A percentile compares a stretch with the other conserved stretches of the same genome.
phyloP scores from a whole-genome alignment of 345 rosid species.

The Euphorbia pulcherrima region DNA sequence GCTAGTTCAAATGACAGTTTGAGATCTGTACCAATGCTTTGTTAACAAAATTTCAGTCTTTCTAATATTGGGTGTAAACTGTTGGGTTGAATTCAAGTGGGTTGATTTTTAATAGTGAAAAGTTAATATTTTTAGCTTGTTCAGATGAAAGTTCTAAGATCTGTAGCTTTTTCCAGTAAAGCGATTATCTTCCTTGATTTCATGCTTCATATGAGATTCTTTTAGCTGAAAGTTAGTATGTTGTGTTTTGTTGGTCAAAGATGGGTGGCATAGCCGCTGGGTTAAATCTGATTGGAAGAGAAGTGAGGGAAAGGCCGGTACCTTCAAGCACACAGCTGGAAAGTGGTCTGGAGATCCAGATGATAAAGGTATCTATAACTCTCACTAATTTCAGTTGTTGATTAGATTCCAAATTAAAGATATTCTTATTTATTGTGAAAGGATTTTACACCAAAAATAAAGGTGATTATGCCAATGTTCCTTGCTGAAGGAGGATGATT shows the following conservation, averaged over 20 bases:
- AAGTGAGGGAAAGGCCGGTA: constrained; percentile 52
- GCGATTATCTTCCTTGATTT: neutral
- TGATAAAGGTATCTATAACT: constrained; percentile 14
- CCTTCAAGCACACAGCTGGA: constrained; percentile 22
- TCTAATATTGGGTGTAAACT: neutral
- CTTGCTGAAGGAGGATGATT: neutral
- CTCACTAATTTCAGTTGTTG: neutral
- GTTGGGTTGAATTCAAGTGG: constrained; percentile 3
- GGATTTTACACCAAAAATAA: neutral
- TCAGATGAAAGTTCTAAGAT: neutral
- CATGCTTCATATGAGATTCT: neutral
- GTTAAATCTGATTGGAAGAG: constrained; percentile 81
- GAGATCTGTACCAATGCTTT: no score
- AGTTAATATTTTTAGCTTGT: neutral
- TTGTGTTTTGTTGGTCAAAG: constrained; percentile 22
- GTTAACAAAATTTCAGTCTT: neutral
- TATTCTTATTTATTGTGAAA: no score
- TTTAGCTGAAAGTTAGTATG: neutral
- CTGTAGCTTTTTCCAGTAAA: neutral
- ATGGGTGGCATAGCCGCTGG: constrained; percentile 86
- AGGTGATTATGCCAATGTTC: neutral
- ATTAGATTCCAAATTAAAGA: neutral
- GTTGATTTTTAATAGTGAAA: neutral
- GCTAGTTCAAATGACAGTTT: no score
- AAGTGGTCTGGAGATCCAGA: constrained; percentile 22